A percentile compares a stretch with the other conserved stretches of the same genome.
Evolutionary conservation across 148 eudicot species (phyloP).

Genomic region (Fagopyrum homotropicum): DNA sequence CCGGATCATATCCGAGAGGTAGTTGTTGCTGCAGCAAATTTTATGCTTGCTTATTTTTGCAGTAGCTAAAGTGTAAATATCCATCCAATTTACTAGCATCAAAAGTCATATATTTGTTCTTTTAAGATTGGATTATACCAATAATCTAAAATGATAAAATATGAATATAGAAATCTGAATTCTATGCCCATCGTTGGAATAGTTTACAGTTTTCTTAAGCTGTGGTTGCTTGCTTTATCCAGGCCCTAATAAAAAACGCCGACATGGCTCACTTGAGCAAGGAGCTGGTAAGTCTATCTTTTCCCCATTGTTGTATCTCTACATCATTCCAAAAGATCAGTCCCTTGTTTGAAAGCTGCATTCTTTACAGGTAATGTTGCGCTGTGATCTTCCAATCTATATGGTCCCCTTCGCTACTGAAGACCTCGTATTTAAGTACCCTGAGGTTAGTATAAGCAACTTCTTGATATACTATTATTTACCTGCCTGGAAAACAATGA

Average conservation of each 20-base stretch:
- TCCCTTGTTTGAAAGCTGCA: neutral
- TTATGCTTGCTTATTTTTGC: neutral
- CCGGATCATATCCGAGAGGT: conserved; percentile 75
- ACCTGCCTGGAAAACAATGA: neutral
- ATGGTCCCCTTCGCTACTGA: conserved; percentile 76
- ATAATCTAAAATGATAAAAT: neutral
- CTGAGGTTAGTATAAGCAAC: conserved; percentile 53
- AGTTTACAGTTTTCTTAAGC: neutral
- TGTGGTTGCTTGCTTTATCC: conserved; percentile 15
- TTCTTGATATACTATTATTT: neutral
- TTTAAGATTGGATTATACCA: neutral
- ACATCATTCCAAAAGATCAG: neutral
- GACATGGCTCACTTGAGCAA: conserved; percentile 81
- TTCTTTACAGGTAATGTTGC: conserved; percentile 68
- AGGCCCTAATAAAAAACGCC: conserved; percentile 69
- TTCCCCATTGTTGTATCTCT: conserved; percentile 4
- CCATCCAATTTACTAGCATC: neutral
- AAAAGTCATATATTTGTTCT: neutral
- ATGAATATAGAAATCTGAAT: neutral
- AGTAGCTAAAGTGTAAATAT: neutral
- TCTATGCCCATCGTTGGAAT: neutral
- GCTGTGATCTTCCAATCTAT: conserved; percentile 86
- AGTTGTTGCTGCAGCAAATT: neutral
- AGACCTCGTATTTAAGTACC: conserved; percentile 56
- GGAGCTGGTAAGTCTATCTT: conserved; percentile 50